Conservation (phyloP, 768 basidiomycete genomes). For the Holtermannia corniformis region DNA sequence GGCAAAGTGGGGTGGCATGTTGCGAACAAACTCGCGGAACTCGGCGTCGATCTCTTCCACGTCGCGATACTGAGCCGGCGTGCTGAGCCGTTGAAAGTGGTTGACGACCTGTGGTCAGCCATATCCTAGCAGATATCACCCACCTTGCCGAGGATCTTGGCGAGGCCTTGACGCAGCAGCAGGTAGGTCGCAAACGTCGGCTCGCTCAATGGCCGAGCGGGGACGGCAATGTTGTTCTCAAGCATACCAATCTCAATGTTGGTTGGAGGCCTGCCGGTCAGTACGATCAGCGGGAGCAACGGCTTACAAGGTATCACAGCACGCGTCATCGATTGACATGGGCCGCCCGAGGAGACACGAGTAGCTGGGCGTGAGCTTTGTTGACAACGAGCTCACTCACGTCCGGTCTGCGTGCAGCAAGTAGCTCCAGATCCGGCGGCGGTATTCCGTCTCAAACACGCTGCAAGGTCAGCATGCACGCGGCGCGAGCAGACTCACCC, state of each 20-base stretch:
- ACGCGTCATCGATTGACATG: constrained; percentile 68
- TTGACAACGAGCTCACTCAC: constrained; percentile 6
- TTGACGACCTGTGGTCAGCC: constrained; percentile 57
- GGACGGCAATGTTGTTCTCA: constrained; percentile 15
- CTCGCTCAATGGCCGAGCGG: constrained; percentile 43
- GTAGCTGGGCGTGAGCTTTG: constrained; percentile 43
- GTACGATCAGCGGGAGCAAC: constrained; percentile 35
- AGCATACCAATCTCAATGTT: constrained; percentile 45
- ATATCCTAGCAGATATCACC: background rate
- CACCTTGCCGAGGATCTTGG: constrained; percentile 64
- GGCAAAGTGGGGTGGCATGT: constrained; percentile 54
- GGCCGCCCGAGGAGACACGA: constrained; percentile 85
- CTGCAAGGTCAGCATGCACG: background rate
- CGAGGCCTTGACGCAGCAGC: constrained; percentile 72
- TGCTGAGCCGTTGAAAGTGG: constrained; percentile 79
- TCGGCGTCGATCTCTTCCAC: constrained; percentile 75
- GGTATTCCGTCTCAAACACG: constrained; percentile 66
- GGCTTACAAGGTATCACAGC: constrained; percentile 72
- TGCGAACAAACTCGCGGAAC: constrained; percentile 61
- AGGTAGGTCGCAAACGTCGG: constrained; percentile 83
- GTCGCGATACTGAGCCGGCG: constrained; percentile 70
- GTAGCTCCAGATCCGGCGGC: constrained; percentile 71
- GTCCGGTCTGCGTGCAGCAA: constrained; percentile 87
- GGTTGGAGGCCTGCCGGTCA: constrained; percentile 45
- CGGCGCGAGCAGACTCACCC: constrained; percentile 44